Base-by-base conservation (phyloP, 257 asterid species). In the Solanum neorickii region DNA sequence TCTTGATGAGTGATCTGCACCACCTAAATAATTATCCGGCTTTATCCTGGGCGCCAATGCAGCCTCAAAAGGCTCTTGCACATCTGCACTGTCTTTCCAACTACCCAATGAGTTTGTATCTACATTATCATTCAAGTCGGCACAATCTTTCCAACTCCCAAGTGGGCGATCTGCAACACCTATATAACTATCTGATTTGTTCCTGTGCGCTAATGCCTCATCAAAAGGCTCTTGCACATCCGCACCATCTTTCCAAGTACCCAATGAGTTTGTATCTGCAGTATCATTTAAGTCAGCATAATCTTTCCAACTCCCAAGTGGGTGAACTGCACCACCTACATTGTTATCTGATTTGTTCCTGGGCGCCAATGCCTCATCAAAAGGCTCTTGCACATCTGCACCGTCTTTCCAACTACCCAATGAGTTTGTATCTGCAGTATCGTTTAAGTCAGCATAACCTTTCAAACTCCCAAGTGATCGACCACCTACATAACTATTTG, bases 321-420 rank as follows among this genome's bases (percentile, higher is more conserved):
- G 27, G 27, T 25, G 27, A 25, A 25, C 27, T 25, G 27, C 27
- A 70, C 77, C 41, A 70, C 77, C 25, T 31, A 70, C 77, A 70
- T 8, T 33, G 33, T 44, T 70, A 70, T 70, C 25, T 70, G 77
- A 70, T 70, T 8, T 70, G 12, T 70, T 31, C 44, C 44, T 70
- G 25, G 7, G 2, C 9, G 77, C 8, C 42, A 70, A 70, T 33
- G 77, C n/a, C 7, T 70, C 44, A 70, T 16, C 25, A 70, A 2
- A 33, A 70, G 77, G 77, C 13, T 4, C 77, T 33, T 31, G 25
- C 82, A 70, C 92, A 74, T 91, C 93, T 9, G 86, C 90, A 31
- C 89, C 95, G 49, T 93, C 98, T 86, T 93, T 93, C 95, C 96
- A 93, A 90, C 96, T 91, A 3, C 98, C 94, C 90, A 92, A 47